Evolutionary conservation across 345 rosid genomes (phyloP), one percentile per base, ranked within the genome.

Genomic region (Viola odorata): DNA sequence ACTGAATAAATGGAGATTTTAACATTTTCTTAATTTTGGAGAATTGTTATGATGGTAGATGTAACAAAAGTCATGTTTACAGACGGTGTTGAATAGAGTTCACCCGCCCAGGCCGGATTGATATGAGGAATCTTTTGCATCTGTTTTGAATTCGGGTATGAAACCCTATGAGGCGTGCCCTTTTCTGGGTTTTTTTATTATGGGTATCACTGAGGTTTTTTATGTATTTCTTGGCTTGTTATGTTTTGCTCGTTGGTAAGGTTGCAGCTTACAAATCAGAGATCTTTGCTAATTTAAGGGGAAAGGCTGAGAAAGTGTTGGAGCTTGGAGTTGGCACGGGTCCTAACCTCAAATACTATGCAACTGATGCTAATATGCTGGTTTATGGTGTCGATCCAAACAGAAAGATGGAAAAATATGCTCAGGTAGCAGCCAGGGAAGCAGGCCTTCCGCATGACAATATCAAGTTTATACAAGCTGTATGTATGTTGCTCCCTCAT

Each of bases 291-390:
- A 77, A 73, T 12, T 67, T 91, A 78, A 81, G 72, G 23, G 89
- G 92, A 16, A 80, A 81, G 66, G 85, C 81, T 23, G 72, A 78
- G 77, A 77, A 70, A 50, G 80, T 87, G 42, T 64, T 91, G 78
- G 96, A 91, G 83, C 79, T 91, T 64, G 98, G 96, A 6, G 76
- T 85, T 57, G 96, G 98, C 11, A 80, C 98, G 6, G 96, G 91
- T 57, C 95, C 98, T 1, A 87, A 92, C 65, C 82, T 92, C 75
- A 81, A 69, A 40, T 92, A 85, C 67, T 85, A 85, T 74, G 79
- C 86, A 3, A 16, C 39, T 61, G 72, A 62, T 57, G 63, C 69
- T 53, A 79, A 79, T 53, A 37, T 87, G 37, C 78, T 72, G 58
- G 88, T 89, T 68, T 58, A 84, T 8, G 96, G 91, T 32, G 53